Conservation (phyloP, 1,139 yeast genomes). For the Scheffersomyces parashehatae region DNA sequence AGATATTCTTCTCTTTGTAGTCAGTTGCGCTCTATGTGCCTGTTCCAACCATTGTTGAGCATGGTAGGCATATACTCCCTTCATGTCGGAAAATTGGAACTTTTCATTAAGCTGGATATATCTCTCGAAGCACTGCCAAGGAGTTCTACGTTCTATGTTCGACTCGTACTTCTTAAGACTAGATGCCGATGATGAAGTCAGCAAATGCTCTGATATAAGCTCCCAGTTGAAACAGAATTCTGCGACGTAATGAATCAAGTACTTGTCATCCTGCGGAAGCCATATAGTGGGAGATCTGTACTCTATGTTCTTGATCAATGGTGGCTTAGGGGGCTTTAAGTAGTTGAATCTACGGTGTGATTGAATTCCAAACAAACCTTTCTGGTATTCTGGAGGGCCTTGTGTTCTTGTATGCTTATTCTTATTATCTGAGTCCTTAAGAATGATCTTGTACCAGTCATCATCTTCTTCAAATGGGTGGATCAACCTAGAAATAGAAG, state of each 20-base stretch:
- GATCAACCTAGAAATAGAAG: constrained; percentile 62
- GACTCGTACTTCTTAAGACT: constrained; percentile 67
- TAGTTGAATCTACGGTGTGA: constrained; percentile 61
- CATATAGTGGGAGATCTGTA: constrained; percentile 89
- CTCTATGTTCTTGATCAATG: constrained; percentile 74
- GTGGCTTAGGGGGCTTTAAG: constrained; percentile 86
- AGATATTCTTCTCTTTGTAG: constrained; percentile 82
- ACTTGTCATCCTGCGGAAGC: constrained; percentile 91
- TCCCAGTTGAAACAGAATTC: constrained; percentile 94
- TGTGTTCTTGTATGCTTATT: constrained; percentile 10
- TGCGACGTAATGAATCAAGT: constrained; percentile 75
- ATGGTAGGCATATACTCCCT: constrained; percentile 78
- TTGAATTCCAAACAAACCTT: constrained; percentile 60
- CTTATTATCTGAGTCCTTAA: constrained; percentile 43
- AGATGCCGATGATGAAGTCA: constrained; percentile 57
- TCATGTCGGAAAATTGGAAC: constrained; percentile 81
- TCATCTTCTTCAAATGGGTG: constrained; percentile 65
- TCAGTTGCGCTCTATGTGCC: constrained; percentile 84
- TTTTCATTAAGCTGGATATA: constrained; percentile 90
- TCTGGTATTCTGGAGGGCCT: constrained; percentile 47
- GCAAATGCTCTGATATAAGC: constrained; percentile 76
- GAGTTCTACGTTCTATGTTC: constrained; percentile 89
- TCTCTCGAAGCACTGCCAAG: constrained; percentile 98
- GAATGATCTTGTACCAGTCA: constrained; percentile 61
- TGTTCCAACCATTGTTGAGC: constrained; percentile 94